Base-by-base conservation (phyloP, 169 alveolate genomes). In the Plasmodium fragile region DNA sequence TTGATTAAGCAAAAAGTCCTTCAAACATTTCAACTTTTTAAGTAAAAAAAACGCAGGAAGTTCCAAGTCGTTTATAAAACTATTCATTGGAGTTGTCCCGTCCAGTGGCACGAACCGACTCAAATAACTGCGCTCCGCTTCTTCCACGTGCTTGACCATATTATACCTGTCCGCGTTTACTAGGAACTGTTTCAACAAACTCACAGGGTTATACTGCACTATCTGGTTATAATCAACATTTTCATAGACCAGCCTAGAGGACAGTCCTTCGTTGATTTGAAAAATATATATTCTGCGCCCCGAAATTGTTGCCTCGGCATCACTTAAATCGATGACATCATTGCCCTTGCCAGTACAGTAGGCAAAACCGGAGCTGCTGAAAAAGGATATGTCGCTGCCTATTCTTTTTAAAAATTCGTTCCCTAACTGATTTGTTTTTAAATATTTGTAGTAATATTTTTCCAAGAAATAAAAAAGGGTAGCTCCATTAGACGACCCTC, bases 401-500 rank as follows among this genome's bases (percentile, higher is more conserved):
- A 95, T 72, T 52, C 25, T 39, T 53, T 82, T 82, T 75, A 81
- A 41, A 36, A 92, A 94, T 18, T 82, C 81, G 53, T 89, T 59
- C 41, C 82, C 34, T 81, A 71, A 71, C 25, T 39, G 53, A 78
- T 92, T 18, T 1, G 59, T 13, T 70, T 53, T 49, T 79, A 89
- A 83, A 16, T 16, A 59, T 32, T 49, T 80, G 52, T 83, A 72
- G 36, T 93, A 94, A 43, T 80, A 28, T 30, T 94, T 91, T 85
- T 85, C 93, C 65, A 85, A 85, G 70, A 73, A 85, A 75, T 85
- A 75, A 32, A 96, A 77, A 52, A 95, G 81, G 13, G 92, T 65
- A 22, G 97, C 97, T 11, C 96, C 97, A 79, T 96, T 96, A 5
- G 97, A 94, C 3, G 97, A 93, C 2, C 97, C 97, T 18, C 97